Percentiles rank a stretch among this genome's conserved stretches.
These are phyloP conservation scores for Aspergillus calidoustus DNA, from an alignment of 2,329 filamentous ascomycete species.

Conservation along the genomic window DNA sequence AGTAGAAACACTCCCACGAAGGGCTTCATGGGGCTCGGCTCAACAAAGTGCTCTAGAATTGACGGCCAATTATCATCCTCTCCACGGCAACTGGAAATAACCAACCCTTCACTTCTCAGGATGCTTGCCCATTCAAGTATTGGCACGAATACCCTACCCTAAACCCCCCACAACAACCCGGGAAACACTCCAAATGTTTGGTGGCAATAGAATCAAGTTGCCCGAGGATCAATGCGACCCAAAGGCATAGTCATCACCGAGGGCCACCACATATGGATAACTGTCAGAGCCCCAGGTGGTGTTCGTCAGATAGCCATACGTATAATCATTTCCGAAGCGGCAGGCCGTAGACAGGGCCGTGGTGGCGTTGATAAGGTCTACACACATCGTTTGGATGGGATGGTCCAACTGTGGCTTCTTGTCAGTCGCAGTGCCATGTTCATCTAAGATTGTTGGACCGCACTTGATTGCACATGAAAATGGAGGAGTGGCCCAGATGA, in stretches of 20 bases:
- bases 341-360: slow-evolving; percentile 12
- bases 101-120: no score
- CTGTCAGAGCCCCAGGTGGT: slow-evolving; percentile 10
- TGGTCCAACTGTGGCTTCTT: slow-evolving; percentile 14
- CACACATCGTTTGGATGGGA: slow-evolving; percentile 11
- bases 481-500: no score
- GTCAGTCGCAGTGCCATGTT: slow-evolving; percentile 9
- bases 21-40: no score
- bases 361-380: slow-evolving; percentile 11
- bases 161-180: no score
- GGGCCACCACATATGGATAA: slow-evolving; percentile 13
- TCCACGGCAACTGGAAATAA: no score
- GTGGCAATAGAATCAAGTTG: neutral
- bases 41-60: no score
- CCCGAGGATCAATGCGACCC: slow-evolving; percentile 9
- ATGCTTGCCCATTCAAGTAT: no score
- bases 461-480: neutral
- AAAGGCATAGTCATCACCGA: slow-evolving; percentile 13
- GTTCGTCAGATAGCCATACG: slow-evolving; percentile 14
- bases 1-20: no score
- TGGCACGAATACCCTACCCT: no score
- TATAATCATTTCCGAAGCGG: slow-evolving; percentile 14
- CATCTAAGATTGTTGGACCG: slow-evolving; percentile 6
- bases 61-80: no score
- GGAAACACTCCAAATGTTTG: no score